Percentiles rank a stretch among this genome's conserved stretches.
Evolutionary conservation across 345 rosid species (phyloP).

Genomic region (Balakata baccata): DNA sequence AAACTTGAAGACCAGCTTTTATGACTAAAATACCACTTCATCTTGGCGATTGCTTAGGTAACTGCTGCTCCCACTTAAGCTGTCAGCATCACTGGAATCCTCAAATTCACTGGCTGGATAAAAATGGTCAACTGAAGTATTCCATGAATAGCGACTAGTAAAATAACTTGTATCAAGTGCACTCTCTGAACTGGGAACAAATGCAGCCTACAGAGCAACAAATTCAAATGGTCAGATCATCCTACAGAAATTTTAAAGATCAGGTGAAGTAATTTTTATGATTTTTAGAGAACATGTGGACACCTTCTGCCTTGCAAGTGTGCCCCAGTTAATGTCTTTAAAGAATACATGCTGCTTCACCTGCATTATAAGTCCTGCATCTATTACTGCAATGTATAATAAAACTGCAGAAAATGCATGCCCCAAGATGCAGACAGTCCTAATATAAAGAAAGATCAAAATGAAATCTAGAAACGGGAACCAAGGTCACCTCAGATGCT

Average conservation of each 20-base stretch:
- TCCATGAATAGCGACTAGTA: conserved; percentile 95
- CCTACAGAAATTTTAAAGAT: not conserved
- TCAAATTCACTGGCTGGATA: conserved; percentile 68
- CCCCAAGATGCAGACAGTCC: not conserved
- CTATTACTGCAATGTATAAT: conserved; percentile 13
- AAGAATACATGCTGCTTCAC: conserved; percentile 90
- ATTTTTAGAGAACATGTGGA: conserved; percentile 29
- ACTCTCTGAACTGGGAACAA: conserved; percentile 92
- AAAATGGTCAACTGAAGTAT: conserved; percentile 58
- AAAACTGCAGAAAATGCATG: conserved; percentile 1
- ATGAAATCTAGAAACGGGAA: conserved; percentile 13
- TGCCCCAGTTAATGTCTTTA: conserved; percentile 94
- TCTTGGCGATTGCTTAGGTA: conserved; percentile 78
- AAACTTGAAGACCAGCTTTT: not conserved
- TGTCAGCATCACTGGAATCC: conserved; percentile 90
- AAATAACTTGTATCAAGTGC: conserved; percentile 95
- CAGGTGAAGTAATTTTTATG: not conserved
- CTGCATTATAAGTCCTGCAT: conserved; percentile 55
- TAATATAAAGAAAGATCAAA: not conserved
- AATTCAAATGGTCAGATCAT: conserved; percentile 17
- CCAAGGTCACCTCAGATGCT: conserved; percentile 71
- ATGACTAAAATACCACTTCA: conserved; percentile 59
- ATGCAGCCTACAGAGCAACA: conserved; percentile 69
- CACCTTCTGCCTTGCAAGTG: conserved; percentile 97
- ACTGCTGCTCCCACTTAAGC: conserved; percentile 86